These are phyloP conservation scores for Urostyla sp. DNA, from an alignment of 73 alveolate species.

Conservation along the genomic window DNA sequence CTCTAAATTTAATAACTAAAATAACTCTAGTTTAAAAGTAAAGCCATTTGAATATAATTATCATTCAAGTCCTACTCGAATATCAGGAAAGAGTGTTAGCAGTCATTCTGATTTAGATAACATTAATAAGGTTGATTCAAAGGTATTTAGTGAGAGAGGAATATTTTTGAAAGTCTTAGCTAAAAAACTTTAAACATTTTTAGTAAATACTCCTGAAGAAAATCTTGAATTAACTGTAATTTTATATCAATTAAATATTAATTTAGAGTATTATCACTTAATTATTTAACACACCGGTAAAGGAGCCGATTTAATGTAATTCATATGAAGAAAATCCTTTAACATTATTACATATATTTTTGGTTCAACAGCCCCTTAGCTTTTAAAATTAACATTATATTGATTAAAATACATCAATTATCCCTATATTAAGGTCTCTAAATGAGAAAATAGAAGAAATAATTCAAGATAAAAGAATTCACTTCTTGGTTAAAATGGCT, in stretches of 20 bases:
- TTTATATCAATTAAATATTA: not conserved
- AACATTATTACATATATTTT: constrained; percentile 16
- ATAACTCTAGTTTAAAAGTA: not conserved
- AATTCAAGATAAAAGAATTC: not conserved
- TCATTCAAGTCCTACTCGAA: not conserved
- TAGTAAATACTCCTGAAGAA: constrained; percentile 43
- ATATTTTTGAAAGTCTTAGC: constrained; percentile 9
- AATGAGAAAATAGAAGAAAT: constrained; percentile 38
- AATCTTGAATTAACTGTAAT: constrained; percentile 27
- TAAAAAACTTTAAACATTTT: not conserved
- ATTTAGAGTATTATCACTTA: constrained; percentile 39
- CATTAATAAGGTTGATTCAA: constrained; percentile 10
- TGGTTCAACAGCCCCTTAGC: constrained; percentile 12
- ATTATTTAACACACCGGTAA: constrained; percentile 20
- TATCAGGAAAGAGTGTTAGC: not conserved
- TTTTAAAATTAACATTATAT: not conserved
- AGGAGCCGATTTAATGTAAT: no score
- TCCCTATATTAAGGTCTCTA: constrained; percentile 2
- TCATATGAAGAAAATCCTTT: constrained; percentile 11
- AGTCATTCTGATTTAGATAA: constrained; percentile 17
- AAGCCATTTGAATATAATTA: constrained; percentile 13
- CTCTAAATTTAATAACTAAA: constrained; percentile 24
- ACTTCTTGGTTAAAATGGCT: constrained; percentile 12
- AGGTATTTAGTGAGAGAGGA: constrained; percentile 13
- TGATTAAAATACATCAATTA: not conserved